A percentile compares a stretch with the other conserved stretches of the same genome.
phyloP scores from a whole-genome alignment of 2,329 filamentous ascomycete species.

The Aspergillus sp. region DNA sequence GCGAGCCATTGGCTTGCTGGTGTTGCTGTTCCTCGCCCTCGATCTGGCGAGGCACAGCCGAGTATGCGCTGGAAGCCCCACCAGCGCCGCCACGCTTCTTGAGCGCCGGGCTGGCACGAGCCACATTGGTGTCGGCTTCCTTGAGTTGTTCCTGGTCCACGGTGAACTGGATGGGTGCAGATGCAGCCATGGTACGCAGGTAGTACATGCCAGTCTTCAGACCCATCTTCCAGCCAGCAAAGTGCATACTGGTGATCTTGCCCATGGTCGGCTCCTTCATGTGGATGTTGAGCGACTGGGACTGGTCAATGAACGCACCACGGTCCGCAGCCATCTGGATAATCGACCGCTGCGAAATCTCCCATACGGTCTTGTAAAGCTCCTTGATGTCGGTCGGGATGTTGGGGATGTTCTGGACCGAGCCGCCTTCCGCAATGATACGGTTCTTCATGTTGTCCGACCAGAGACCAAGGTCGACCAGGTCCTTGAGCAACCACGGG shows the following conservation, averaged over 20 bases:
- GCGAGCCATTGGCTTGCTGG: constrained; percentile 3
- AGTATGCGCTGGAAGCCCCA: constrained; percentile 49
- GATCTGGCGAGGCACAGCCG: constrained; percentile 55
- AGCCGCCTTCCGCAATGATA: constrained; percentile 94
- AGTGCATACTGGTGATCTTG: constrained; percentile 99
- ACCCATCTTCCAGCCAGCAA: constrained; percentile 96
- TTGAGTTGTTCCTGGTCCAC: constrained; percentile 94
- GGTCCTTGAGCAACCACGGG: constrained; percentile 95
- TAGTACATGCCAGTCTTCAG: constrained; percentile 99
- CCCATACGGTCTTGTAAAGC: constrained; percentile 99
- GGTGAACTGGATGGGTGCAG: constrained; percentile 96
- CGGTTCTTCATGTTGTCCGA: constrained; percentile 99
- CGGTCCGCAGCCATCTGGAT: constrained; percentile 98
- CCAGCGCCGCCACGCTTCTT: constrained; percentile 61
- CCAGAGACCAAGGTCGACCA: constrained; percentile 96
- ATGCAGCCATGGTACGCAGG: constrained; percentile 92
- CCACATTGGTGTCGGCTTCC: constrained; percentile 71
- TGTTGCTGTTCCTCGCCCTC: constrained; percentile 46
- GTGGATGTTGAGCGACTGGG: constrained; percentile 98
- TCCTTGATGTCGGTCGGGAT: constrained; percentile 93
- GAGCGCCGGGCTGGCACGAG: constrained; percentile 48
- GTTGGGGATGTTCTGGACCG: constrained; percentile 93
- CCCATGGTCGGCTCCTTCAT: constrained; percentile 99
- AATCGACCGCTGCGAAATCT: constrained; percentile 91
- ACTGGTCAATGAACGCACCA: constrained; percentile 98